Evolutionary conservation across 805 yeast species (phyloP), one percentile per base, ranked within the genome.

Genomic region (Myxozyma neglecta): DNA sequence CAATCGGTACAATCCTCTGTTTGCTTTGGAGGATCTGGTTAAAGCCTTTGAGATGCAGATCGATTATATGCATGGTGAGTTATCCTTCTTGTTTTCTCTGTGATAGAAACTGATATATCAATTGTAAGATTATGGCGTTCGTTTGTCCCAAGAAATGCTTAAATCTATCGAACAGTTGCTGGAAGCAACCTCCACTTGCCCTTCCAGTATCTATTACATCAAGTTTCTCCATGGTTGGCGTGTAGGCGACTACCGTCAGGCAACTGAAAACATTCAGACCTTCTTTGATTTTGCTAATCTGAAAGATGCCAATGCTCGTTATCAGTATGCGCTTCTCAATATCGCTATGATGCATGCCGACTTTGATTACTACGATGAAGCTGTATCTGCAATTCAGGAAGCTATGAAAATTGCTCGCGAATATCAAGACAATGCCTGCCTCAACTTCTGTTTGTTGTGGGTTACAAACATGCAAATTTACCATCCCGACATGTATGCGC

Each of bases 341-440:
- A 75, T 87, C 52, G 96, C 94, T 0, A 79, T 88, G 0, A 74
- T 89, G 45, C 90, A 89, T 66, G 85, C 87, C 24, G 82, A 81
- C 55, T 88, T 87, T 71, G 85, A 85, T 35, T 84, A 85, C 59
- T 81, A 82, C 64, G 80, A 80, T 11, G 87, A 87, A 61, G 96
- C 97, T 0, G 34, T 16, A 8, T 80, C 86, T 65, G 87, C 96
- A 0, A 88, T 90, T 8, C 90, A 88, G 64, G 97, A 91, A 72
- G 94, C 97, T 0, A 87, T 90, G 1, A 79, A 88, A 6, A 90
- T 91, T 2, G 97, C 97, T 0, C 77, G 97, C 67, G 97, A 91
- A 69, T 86, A 87, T 68, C 85, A 85, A 64, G 97, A 92, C 72
- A 79, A 83, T 58, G 78, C 80, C 13, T 89, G 96, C 32, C 78